phyloP scores from a whole-genome alignment of 805 yeast species.

The Torulaspora delbrueckii region DNA sequence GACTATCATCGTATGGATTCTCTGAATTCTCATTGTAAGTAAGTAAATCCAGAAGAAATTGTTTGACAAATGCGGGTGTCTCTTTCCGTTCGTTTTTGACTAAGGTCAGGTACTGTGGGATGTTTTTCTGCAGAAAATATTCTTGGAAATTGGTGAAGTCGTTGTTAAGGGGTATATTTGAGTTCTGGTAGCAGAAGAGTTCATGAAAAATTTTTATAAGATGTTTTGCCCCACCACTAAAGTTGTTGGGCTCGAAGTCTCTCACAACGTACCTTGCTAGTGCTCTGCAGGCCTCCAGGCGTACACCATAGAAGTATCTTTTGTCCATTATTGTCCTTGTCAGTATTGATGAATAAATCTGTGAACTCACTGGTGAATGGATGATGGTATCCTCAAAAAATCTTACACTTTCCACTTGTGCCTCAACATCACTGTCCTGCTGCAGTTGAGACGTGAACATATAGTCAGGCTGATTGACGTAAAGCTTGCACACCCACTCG shows the following conservation, averaged over 20 bases:
- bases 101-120: constrained; percentile 56
- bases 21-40: constrained; percentile 81
- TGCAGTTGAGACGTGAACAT: constrained; percentile 93
- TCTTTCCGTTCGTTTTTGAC: constrained; percentile 61
- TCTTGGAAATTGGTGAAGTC: constrained; percentile 68
- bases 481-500: constrained; percentile 87
- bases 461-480: constrained; percentile 84
- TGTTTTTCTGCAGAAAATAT: constrained; percentile 64
- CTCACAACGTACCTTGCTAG: constrained; percentile 60
- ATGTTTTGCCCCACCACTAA: constrained; percentile 57
- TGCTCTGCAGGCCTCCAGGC: constrained; percentile 82
- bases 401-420: constrained; percentile 78
- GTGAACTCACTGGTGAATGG: constrained; percentile 28
- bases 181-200: constrained; percentile 66
- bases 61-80: constrained; percentile 54
- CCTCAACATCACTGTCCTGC: constrained; percentile 94
- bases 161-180: constrained; percentile 70
- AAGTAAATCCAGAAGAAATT: constrained; percentile 62
- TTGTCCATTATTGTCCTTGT: constrained; percentile 77
- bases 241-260: constrained; percentile 17
- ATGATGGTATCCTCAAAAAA: constrained; percentile 54
- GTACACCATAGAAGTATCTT: constrained; percentile 82
- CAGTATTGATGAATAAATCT: constrained; percentile 69
- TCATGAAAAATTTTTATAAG: constrained; percentile 63
- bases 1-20: constrained; percentile 70